These are phyloP conservation scores for Acrocalymma vagum DNA, from an alignment of 2,329 filamentous ascomycete genomes.

Conservation along the genomic window DNA sequence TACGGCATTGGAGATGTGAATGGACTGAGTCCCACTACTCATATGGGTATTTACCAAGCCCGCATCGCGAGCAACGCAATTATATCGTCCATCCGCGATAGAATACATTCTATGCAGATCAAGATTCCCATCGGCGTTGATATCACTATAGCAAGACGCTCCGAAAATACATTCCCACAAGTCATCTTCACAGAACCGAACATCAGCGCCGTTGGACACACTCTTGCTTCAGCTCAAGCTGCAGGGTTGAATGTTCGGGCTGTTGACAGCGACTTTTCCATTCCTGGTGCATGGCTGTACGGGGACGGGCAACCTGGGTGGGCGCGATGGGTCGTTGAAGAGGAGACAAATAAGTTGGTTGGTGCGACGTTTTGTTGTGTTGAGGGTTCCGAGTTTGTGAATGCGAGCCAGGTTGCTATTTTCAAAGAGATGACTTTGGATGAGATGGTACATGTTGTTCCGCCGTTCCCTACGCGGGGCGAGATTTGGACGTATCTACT, in stretches of 20 bases:
- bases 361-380: conserved; percentile 9
- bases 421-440: conserved; percentile 5
- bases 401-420: conserved; percentile 7
- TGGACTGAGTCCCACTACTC: conserved; percentile 9
- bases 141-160: too few species aligned
- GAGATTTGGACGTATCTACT: conserved; percentile 11
- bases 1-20: conserved; percentile 18
- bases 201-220: conserved; percentile 10
- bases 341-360: conserved; percentile 8
- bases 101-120: too few species aligned
- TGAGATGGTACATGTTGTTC: conserved; percentile 14
- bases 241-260: conserved; percentile 6
- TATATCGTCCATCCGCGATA: too few species aligned
- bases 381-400: conserved; percentile 10
- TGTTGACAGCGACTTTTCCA: conserved; percentile 1
- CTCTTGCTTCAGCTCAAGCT: conserved; percentile 5
- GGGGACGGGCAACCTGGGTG: conserved; percentile 9
- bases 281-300: conserved; percentile 4
- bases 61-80: conserved; percentile 15
- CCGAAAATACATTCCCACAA: conserved; percentile 8
- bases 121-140: background rate
- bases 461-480: conserved; percentile 11
- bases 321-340: conserved; percentile 14
- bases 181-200: conserved; percentile 13
- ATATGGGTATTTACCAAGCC: conserved; percentile 14